A percentile compares a stretch with the other conserved stretches of the same genome.
Conservation (phyloP, 192 early-diverging fungal species). For the Backusella psychrophila region DNA sequence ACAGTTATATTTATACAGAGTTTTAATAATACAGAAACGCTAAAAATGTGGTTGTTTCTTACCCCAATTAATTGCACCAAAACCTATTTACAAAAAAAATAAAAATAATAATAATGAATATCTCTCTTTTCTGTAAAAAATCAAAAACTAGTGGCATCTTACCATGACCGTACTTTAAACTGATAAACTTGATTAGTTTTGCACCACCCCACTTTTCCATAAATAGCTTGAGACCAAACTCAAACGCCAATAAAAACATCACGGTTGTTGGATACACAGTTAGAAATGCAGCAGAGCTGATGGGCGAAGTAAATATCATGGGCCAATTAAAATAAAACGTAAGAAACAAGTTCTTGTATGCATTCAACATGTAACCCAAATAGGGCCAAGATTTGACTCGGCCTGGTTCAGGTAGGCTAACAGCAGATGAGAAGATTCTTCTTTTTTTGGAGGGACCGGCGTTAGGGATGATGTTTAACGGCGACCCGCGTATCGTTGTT, state of each 20-base stretch:
- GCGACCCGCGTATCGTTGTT: not conserved
- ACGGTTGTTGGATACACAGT: slow-evolving; percentile 27
- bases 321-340: slow-evolving; percentile 35
- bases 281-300: slow-evolving; percentile 24
- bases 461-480: not conserved
- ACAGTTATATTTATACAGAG: not conserved
- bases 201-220: slow-evolving; percentile 22
- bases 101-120: not conserved
- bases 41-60: not conserved
- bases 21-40: not conserved
- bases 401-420: not conserved
- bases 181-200: slow-evolving; percentile 3
- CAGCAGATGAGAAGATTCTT: not conserved
- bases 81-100: slow-evolving; percentile 5
- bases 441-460: not conserved
- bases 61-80: slow-evolving; percentile 41
- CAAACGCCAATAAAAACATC: slow-evolving; percentile 11
- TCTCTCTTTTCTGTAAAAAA: not conserved
- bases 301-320: slow-evolving; percentile 23
- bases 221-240: slow-evolving; percentile 21
- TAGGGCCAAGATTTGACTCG: not conserved
- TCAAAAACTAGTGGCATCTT: not conserved
- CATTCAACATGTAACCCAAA: slow-evolving; percentile 11
- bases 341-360: slow-evolving; percentile 16
- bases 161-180: slow-evolving; percentile 28